A percentile compares a stretch with the other conserved stretches of the same genome.
phyloP scores from a whole-genome alignment of 140 eudicot species.

The Bidens hawaiensis region DNA sequence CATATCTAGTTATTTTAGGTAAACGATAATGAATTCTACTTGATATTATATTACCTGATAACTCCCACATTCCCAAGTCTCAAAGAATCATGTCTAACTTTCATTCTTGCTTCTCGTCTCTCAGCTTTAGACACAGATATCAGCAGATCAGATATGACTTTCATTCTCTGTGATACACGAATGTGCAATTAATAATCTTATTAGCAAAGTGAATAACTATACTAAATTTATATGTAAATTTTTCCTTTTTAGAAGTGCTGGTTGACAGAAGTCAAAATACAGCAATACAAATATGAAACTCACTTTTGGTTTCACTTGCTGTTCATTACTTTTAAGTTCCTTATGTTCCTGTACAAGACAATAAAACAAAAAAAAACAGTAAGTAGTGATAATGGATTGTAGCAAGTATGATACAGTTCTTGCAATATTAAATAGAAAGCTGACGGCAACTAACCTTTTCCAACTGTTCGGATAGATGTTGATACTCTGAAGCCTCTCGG shows the following conservation, averaged over 20 bases:
- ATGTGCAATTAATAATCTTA: not conserved
- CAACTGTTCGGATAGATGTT: slow-evolving; percentile 44
- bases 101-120: slow-evolving; percentile 96
- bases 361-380: not conserved
- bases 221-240: not conserved
- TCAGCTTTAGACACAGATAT: slow-evolving; percentile 96
- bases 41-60: slow-evolving; percentile 50
- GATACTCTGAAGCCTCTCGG: slow-evolving; percentile 57
- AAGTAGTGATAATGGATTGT: not conserved
- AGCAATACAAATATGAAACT: slow-evolving; percentile 2
- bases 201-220: not conserved
- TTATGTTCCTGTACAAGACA: slow-evolving; percentile 63
- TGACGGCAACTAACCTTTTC: slow-evolving; percentile 58
- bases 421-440: slow-evolving; percentile 12
- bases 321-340: slow-evolving; percentile 70
- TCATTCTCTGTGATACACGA: slow-evolving; percentile 63
- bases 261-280: slow-evolving; percentile 5
- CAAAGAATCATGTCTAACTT: slow-evolving; percentile 90
- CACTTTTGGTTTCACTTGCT: slow-evolving; percentile 81
- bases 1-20: not conserved
- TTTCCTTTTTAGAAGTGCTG: not conserved
- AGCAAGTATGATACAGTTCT: slow-evolving; percentile 1
- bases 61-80: slow-evolving; percentile 96
- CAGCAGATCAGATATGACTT: slow-evolving; percentile 78
- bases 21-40: not conserved